Evolutionary conservation across 2,329 filamentous ascomycete species (phyloP), one percentile per base, ranked within the genome.

Genomic region (Pseudogymnoascus sp.): DNA sequence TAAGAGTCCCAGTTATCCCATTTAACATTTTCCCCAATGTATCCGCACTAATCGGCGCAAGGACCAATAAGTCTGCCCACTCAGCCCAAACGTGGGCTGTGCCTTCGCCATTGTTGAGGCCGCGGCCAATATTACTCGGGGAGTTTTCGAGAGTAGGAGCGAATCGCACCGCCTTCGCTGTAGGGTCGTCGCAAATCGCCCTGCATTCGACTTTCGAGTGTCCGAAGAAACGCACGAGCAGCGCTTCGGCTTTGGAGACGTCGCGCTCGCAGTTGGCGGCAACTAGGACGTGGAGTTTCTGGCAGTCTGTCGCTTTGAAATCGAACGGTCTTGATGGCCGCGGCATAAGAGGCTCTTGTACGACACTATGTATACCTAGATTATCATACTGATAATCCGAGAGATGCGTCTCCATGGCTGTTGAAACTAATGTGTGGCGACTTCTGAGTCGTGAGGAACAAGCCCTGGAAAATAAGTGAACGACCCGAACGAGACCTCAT

Each of bases 51-150:
- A 96, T 87, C 3, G 92, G 91, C 5, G 89, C 89, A 61, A 96
- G 83, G 33, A 96, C 85, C 63, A 96, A 80, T 66, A 96, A 76
- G 73, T 96, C 89, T 5, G 92, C 90, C 92, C 92, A 97, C 64
- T 90, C 83, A 95, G 75, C 66, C 90, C 87, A 66, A 78, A 84
- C 3, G 79, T 84, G 64, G 79, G 81, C 71, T 75, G 76, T 71
- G 66, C 24, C 65, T 61, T 60, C 60, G 21, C 31, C 31, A 36
- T 39, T 40, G 8, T 33, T 41, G 47, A 40, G 54, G 17, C 26
- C 36, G 37, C 24, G 31, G 29, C 31, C 31, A 44, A 58, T 58
- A 39, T 41, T 65, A 59, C 44, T 71, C 68, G 37, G 70, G 65
- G 35, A 59, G 24, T 70, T 68, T 54, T 73, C 65, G 58, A 69